Evolutionary conservation across 768 basidiomycete genomes (phyloP).

Genomic region (Phlebiopsis flavidoalba): DNA sequence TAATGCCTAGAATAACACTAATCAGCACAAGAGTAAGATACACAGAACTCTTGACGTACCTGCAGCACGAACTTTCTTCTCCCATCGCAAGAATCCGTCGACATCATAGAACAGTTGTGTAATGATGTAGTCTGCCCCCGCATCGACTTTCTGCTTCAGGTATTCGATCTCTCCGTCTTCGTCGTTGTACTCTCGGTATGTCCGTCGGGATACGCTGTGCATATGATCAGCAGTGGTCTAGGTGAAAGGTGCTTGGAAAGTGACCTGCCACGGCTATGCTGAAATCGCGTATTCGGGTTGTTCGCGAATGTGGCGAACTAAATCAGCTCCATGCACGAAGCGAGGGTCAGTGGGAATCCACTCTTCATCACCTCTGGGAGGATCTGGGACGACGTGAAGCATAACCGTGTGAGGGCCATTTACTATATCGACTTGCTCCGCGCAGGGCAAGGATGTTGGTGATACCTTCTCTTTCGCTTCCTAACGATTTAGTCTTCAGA

Average conservation of each 20-base stretch:
- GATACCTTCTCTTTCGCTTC: slow-evolving; percentile 73
- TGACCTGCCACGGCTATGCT: slow-evolving; percentile 93
- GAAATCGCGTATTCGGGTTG: slow-evolving; percentile 77
- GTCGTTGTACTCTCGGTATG: slow-evolving; percentile 56
- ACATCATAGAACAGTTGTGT: slow-evolving; percentile 98
- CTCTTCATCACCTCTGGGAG: slow-evolving; percentile 89
- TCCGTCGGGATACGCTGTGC: slow-evolving; percentile 87
- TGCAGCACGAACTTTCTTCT: slow-evolving; percentile 58
- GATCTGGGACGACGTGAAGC: slow-evolving; percentile 50
- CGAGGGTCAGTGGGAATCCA: slow-evolving; percentile 83
- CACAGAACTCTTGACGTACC: slow-evolving; percentile 41
- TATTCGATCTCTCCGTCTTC: slow-evolving; percentile 63
- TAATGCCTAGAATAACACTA: slow-evolving; percentile 65
- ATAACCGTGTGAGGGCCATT: not conserved
- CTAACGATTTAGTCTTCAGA: slow-evolving; percentile 31
- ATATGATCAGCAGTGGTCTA: not conserved
- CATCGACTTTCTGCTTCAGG: slow-evolving; percentile 85
- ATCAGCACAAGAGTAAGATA: slow-evolving; percentile 9
- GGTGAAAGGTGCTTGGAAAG: not conserved
- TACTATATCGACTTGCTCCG: slow-evolving; percentile 49
- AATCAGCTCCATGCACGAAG: slow-evolving; percentile 81
- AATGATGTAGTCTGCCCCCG: slow-evolving; percentile 92
- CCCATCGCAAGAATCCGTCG: slow-evolving; percentile 81
- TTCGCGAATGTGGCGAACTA: slow-evolving; percentile 86
- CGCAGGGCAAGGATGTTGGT: slow-evolving; percentile 88